Conservation (phyloP, 441 rosid genomes). For the Raphanus hybrid region DNA sequence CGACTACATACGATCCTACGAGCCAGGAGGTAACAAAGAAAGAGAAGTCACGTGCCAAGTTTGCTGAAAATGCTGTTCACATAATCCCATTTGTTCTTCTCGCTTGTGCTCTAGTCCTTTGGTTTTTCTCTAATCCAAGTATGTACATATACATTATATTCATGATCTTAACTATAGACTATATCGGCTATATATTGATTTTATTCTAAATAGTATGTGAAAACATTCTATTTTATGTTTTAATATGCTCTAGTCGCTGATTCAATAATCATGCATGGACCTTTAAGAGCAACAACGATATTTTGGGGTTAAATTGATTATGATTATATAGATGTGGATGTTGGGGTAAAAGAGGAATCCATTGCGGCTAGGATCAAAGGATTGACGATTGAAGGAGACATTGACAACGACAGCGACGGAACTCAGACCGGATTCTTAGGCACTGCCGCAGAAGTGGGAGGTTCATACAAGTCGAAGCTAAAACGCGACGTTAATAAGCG, state of each 20-base stretch:
- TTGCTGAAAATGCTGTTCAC: conserved; percentile 79
- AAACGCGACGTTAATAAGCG: conserved; percentile 17
- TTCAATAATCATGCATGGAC: background rate
- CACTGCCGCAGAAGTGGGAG: conserved; percentile 46
- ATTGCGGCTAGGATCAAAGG: conserved; percentile 69
- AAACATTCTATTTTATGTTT: background rate
- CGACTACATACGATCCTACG: conserved; percentile 48
- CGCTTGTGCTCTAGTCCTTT: conserved; percentile 69
- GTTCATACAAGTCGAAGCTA: conserved; percentile 31
- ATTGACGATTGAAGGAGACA: conserved; percentile 72
- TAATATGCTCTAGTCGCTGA: background rate
- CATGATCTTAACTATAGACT: background rate
- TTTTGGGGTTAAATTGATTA: background rate
- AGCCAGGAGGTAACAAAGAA: conserved; percentile 54
- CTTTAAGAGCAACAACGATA: background rate
- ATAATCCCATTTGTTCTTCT: conserved; percentile 75
- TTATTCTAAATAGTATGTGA: background rate
- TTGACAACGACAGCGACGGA: conserved; percentile 68
- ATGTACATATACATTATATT: background rate
- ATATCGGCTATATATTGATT: background rate
- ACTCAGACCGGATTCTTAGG: conserved; percentile 76
- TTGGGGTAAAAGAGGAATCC: conserved; percentile 51
- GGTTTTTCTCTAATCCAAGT: conserved; percentile 85
- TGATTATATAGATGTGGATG: conserved; percentile 50
- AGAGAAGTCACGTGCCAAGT: conserved; percentile 60